Conservation (phyloP, 768 basidiomycete genomes). For the Exsudoporus frostii region DNA sequence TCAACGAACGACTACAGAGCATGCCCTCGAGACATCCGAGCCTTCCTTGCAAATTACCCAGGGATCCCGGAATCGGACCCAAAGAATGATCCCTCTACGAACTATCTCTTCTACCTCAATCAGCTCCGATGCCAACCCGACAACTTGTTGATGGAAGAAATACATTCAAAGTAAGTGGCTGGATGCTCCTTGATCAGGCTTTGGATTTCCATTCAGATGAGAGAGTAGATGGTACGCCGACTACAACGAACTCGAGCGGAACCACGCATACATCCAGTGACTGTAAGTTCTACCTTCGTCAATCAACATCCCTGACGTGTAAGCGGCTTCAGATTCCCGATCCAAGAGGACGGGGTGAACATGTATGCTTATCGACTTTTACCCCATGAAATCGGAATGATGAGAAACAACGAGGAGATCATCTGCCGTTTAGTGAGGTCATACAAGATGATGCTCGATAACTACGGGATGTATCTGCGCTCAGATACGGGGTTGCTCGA, state of each 20-base stretch:
- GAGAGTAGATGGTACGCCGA: constrained; percentile 59
- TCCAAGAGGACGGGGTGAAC: constrained; percentile 74
- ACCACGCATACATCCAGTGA: constrained; percentile 80
- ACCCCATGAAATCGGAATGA: constrained; percentile 55
- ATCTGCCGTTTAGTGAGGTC: constrained; percentile 53
- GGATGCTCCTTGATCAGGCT: background rate
- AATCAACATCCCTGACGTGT: background rate
- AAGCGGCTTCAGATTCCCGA: constrained; percentile 53
- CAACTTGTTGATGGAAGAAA: constrained; percentile 55
- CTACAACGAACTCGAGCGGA: constrained; percentile 58
- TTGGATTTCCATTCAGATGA: background rate
- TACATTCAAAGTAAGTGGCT: constrained; percentile 51
- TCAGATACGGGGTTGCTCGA: constrained; percentile 56
- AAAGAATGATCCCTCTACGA: constrained; percentile 31
- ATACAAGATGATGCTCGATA: constrained; percentile 74
- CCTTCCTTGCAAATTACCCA: constrained; percentile 28
- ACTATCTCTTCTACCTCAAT: constrained; percentile 63
- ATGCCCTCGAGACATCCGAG: constrained; percentile 22
- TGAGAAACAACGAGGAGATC: constrained; percentile 49
- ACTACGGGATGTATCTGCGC: constrained; percentile 72
- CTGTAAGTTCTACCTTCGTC: constrained; percentile 45
- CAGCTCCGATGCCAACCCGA: constrained; percentile 57
- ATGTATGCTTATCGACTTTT: constrained; percentile 63
- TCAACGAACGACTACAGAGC: constrained; percentile 2
- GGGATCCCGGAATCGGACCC: constrained; percentile 6